phyloP scores from a whole-genome alignment of 495 filamentous ascomycete species.

The Trichocladium uniseriatum region DNA sequence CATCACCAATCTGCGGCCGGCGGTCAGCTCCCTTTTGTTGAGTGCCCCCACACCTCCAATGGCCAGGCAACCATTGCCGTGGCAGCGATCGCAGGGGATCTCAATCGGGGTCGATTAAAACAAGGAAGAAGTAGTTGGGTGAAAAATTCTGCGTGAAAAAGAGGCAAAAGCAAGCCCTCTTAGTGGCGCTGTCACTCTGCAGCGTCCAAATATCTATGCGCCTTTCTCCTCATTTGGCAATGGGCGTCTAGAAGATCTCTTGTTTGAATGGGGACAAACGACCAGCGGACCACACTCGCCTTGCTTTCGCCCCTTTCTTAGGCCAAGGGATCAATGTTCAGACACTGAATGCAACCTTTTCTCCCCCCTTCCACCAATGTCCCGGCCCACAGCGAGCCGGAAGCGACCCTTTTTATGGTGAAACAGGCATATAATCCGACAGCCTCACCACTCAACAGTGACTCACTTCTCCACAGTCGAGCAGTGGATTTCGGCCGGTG shows the following conservation, averaged over 20 bases:
- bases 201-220: slow-evolving; percentile 2
- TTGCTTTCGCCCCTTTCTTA: neutral
- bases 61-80: slow-evolving; percentile 20
- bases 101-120: slow-evolving; percentile 10
- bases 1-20: slow-evolving; percentile 11
- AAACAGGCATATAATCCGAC: slow-evolving; percentile 24
- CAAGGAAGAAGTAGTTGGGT: neutral
- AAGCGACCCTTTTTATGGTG: slow-evolving; percentile 15
- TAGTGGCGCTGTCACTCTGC: slow-evolving; percentile 4
- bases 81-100: neutral
- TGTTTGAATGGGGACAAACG: slow-evolving; percentile 5
- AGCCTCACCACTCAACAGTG: slow-evolving; percentile 24
- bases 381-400: neutral
- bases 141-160: slow-evolving; percentile 1
- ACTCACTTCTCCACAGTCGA: slow-evolving; percentile 27
- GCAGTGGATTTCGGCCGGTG: slow-evolving; percentile 16
- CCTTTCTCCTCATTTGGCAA: slow-evolving; percentile 14
- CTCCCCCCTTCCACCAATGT: neutral
- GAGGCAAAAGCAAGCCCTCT: neutral
- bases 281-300: neutral
- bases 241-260: neutral
- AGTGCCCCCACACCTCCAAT: slow-evolving; percentile 1
- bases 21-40: slow-evolving; percentile 13
- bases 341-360: slow-evolving; percentile 1
- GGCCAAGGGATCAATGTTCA: neutral